Conservation (phyloP, 805 yeast species). For the Yarrowia sp. region DNA sequence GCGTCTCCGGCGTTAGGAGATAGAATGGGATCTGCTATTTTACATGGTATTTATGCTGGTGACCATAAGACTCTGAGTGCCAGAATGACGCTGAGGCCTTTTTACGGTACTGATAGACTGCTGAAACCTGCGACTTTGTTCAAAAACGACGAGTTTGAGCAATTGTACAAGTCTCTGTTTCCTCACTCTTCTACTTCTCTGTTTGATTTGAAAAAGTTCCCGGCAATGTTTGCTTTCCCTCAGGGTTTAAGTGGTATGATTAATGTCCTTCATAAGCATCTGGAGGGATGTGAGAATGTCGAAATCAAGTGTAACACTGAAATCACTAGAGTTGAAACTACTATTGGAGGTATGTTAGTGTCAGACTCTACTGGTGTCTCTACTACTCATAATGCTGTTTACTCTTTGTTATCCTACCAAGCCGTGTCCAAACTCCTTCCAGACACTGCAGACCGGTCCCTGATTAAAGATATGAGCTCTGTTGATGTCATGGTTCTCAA, state of each 20-base stretch:
- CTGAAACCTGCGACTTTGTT: slow-evolving; percentile 39
- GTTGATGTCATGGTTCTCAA: slow-evolving; percentile 67
- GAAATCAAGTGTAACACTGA: slow-evolving; percentile 15
- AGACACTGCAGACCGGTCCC: slow-evolving; percentile 23
- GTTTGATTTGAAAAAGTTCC: background rate
- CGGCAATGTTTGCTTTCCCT: slow-evolving; percentile 28
- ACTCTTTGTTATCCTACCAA: slow-evolving; percentile 31
- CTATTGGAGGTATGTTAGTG: slow-evolving; percentile 5
- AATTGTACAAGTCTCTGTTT: slow-evolving; percentile 35
- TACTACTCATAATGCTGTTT: slow-evolving; percentile 23
- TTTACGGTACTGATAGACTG: slow-evolving; percentile 55
- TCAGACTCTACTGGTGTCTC: background rate
- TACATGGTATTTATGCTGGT: slow-evolving; percentile 92
- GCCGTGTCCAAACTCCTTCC: slow-evolving; percentile 28
- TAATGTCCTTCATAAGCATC: background rate
- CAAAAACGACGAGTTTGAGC: slow-evolving; percentile 33
- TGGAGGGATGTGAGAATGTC: background rate
- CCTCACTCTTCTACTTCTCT: background rate
- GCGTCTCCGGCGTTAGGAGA: slow-evolving; percentile 55
- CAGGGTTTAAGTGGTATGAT: slow-evolving; percentile 14
- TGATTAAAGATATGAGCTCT: slow-evolving; percentile 50
- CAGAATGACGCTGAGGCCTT: slow-evolving; percentile 52
- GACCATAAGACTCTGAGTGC: slow-evolving; percentile 68
- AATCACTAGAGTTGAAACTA: background rate
- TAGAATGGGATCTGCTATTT: slow-evolving; percentile 72